phyloP scores from a whole-genome alignment of 208 protist genomes.

The Wallacemonas sp. region DNA sequence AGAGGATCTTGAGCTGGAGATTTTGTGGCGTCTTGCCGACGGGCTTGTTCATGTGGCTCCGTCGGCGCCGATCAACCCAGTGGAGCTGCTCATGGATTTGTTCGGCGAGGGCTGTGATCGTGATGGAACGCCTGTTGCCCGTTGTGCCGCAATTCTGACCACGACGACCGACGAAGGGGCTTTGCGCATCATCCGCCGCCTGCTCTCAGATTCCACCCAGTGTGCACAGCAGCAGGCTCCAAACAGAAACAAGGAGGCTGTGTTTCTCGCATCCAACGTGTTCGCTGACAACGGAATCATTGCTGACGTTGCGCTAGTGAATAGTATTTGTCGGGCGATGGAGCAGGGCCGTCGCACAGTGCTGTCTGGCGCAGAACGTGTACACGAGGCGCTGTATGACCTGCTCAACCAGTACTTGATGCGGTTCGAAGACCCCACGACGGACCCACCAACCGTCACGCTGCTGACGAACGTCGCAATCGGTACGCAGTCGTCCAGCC shows the following conservation, averaged over 20 bases:
- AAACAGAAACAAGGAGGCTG: neutral
- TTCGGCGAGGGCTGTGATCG: neutral
- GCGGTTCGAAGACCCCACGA: neutral
- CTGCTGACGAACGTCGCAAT: too few species aligned
- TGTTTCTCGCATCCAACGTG: too few species aligned
- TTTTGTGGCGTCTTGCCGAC: neutral
- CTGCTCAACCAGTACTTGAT: neutral
- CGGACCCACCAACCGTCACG: too few species aligned
- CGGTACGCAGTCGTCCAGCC: too few species aligned
- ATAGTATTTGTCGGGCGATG: neutral
- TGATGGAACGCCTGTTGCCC: neutral
- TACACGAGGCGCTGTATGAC: neutral
- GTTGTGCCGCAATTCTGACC: too few species aligned
- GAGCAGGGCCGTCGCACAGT: neutral
- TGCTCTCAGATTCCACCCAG: too few species aligned
- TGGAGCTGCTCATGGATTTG: neutral
- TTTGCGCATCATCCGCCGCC: neutral
- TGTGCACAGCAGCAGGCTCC: neutral
- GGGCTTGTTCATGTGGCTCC: neutral
- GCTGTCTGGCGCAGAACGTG: neutral
- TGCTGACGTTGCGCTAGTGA: too few species aligned
- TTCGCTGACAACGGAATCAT: too few species aligned
- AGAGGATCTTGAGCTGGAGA: neutral
- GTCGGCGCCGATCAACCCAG: neutral
- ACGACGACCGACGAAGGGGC: neutral